Base-by-base conservation (phyloP, 1,284 basidiomycete genomes). In the Fomitiporia mediterranea region DNA sequence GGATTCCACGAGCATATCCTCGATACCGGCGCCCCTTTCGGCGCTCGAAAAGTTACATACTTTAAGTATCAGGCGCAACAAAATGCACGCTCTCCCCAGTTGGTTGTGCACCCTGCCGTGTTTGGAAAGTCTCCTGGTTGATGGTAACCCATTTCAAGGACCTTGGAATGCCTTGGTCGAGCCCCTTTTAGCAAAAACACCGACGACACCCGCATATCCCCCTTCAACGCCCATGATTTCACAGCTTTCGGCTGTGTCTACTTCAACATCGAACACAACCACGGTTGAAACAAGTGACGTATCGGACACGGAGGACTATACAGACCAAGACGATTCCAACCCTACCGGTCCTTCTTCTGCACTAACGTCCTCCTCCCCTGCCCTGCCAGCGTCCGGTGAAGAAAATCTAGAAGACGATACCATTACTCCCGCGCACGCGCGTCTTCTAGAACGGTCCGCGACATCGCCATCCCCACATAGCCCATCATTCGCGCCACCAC, bases 81-180 rank as follows among this genome's bases (percentile, higher is more conserved):
- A 88, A 66, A 77, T 99, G 65, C 80, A 91, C 62, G 82, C 86
- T n/a, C 78, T 99, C 28, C 96, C 96, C 2, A 84, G 89, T 60
- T 99, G 97, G 96, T 77, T 99, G 42, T 92, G 91, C 68, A 81
- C 90, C 32, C 78, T 99, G 30, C 78, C 83, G 17, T 81, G 82
- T 38, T 78, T 99, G 48, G 91, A 96, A 69, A 88, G 86, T 3
- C 77, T 99, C 2, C 86, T 89, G 61, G 82, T 99, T 28, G 96
- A 98, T 63, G 90, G 87, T 30, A 99, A 99, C 69, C 89, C 92
- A 6, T 97, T 98, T 71, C 86, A 91, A 61, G 87, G 89, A 2
- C 89, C 93, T 2, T 98, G 95, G 94, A 83, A 84, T 65, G 84
- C 87, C 30, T 78, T 99, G 54, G 85, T 97, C 25, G 87, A 89